Percentiles rank a stretch among this genome's conserved stretches.
These are phyloP conservation scores for Ustilago tritici DNA, from an alignment of 1,284 basidiomycete species.

Conservation along the genomic window DNA sequence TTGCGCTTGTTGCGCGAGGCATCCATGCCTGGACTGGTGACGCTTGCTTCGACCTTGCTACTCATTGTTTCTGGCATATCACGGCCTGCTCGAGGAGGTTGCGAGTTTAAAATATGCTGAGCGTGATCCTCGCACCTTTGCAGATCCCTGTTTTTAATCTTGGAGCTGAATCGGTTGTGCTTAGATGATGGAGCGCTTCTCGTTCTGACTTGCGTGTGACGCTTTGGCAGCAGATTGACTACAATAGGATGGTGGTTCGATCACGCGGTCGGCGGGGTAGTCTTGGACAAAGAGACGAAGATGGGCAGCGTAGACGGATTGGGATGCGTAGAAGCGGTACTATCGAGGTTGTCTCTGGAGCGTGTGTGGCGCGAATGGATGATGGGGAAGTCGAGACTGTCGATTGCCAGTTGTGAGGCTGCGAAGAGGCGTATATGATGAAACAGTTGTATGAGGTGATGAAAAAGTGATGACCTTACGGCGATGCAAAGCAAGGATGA, in stretches of 20 bases:
- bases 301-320: background rate
- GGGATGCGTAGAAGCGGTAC: background rate
- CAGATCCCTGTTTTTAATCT: background rate
- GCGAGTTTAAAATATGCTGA: background rate
- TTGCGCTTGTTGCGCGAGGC: slow-evolving; percentile 46
- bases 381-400: background rate
- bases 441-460: background rate
- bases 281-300: background rate
- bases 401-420: background rate
- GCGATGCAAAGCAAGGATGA: background rate
- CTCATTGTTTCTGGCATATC: slow-evolving; percentile 36
- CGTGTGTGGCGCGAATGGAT: background rate
- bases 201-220: background rate
- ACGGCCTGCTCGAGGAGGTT: background rate
- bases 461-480: background rate
- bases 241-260: background rate
- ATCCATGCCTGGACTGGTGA: slow-evolving; percentile 15
- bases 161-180: too few relatives aligned
- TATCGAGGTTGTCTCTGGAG: background rate
- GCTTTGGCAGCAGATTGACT: background rate
- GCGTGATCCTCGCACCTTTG: background rate
- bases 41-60: slow-evolving; percentile 21
- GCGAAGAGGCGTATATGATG: background rate
- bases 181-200: background rate
- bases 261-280: background rate